phyloP scores from a whole-genome alignment of 2,329 filamentous ascomycete species.

The Epichloe typhina region DNA sequence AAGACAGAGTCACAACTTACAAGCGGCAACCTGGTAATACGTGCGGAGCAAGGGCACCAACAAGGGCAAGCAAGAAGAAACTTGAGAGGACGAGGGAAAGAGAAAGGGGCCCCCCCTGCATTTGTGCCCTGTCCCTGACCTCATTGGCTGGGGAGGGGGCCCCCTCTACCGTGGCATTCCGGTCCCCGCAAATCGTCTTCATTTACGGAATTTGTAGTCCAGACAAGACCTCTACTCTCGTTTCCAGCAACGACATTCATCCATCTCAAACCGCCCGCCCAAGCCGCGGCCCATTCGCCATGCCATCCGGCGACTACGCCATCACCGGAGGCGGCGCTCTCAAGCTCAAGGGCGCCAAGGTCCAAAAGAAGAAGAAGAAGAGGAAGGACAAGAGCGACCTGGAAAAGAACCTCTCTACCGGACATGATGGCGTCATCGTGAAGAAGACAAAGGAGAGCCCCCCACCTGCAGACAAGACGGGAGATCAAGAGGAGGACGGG shows the following conservation, averaged over 20 bases:
- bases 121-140: not conserved
- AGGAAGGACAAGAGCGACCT: conserved; percentile 30
- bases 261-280: not conserved
- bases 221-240: too few relatives aligned
- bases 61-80: not conserved
- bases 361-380: conserved; percentile 54
- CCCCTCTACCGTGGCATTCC: too few relatives aligned
- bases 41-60: too few relatives aligned
- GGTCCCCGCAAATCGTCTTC: too few relatives aligned
- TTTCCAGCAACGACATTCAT: not conserved
- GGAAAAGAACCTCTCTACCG: conserved; percentile 31
- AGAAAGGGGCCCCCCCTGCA: not conserved
- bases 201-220: too few relatives aligned
- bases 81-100: not conserved
- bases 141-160: not conserved
- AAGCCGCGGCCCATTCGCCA: conserved; percentile 18
- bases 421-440: conserved; percentile 9
- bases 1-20: not conserved
- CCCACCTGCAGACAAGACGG: conserved; percentile 12
- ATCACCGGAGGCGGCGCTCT: conserved; percentile 57
- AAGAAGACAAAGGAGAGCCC: not conserved
- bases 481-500: conserved; percentile 15
- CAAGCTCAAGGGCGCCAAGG: conserved; percentile 68
- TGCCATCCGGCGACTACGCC: conserved; percentile 66
- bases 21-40: not conserved